A percentile compares a stretch with the other conserved stretches of the same genome.
phyloP scores from a whole-genome alignment of 2,329 filamentous ascomycete genomes.

The Xylaria sp. region DNA sequence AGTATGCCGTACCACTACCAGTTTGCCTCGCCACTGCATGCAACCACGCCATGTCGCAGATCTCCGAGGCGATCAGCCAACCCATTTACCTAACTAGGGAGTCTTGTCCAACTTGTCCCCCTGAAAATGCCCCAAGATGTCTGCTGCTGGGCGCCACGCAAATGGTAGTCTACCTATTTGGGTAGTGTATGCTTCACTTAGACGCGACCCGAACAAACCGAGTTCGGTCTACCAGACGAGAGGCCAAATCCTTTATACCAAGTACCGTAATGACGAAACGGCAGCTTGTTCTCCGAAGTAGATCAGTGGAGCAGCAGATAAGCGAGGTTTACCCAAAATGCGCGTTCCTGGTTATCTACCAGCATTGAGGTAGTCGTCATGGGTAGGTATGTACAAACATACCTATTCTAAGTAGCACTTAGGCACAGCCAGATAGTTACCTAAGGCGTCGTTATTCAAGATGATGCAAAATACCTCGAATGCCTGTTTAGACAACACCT shows the following conservation, averaged over 20 bases:
- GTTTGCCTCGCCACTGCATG: slow-evolving; percentile 24
- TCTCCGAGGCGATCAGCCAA: slow-evolving; percentile 40
- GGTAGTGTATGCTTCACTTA: neutral
- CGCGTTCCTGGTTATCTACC: slow-evolving; percentile 1
- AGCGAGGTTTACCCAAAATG: neutral
- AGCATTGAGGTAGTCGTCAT: too few relatives aligned
- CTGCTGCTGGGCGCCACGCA: neutral
- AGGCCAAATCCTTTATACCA: neutral
- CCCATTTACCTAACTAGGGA: slow-evolving; percentile 39
- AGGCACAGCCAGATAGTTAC: neutral
- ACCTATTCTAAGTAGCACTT: neutral
- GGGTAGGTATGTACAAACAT: too few relatives aligned
- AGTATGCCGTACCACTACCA: slow-evolving; percentile 1
- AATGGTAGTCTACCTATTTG: neutral
- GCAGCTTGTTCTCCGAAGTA: neutral
- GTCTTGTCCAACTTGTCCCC: slow-evolving; percentile 14
- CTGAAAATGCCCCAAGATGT: slow-evolving; percentile 9
- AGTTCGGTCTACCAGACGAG: neutral
- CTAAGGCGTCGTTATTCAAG: neutral
- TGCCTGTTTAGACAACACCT: too few relatives aligned
- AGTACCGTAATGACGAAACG: slow-evolving; percentile 3
- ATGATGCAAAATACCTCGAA: neutral
- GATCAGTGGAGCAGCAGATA: slow-evolving; percentile 10
- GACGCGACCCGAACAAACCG: slow-evolving; percentile 1
- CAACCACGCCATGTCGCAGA: slow-evolving; percentile 43